Base-by-base conservation (phyloP, 1,139 yeast species). In the Saccharomyces hybrid region DNA sequence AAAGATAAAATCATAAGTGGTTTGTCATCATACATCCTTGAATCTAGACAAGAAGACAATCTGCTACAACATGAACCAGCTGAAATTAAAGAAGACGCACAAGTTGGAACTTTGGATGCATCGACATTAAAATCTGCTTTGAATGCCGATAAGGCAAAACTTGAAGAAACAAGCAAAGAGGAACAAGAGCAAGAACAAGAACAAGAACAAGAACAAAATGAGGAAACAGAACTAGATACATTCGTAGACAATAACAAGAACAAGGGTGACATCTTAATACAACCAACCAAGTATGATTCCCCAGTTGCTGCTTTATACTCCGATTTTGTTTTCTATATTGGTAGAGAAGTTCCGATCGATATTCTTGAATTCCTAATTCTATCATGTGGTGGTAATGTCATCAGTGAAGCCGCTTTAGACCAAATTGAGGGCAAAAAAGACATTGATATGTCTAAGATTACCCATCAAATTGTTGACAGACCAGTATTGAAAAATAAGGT, bases 341-440 rank as follows among this genome's bases (percentile, higher is more conserved):
- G 98, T 55, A 86, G 99, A 73, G 99, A 93, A 75, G 99, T 93
- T 49, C 90, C 98, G 27, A 77, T 91, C 60, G 98, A 93, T 64
- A 82, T 91, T 62, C 77, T 91, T 62, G 99, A 93, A 75, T 88
- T 93, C 70, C 79, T 91, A 62, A 84, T 91, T 58, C 77, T 90
- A 58, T 82, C 97, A 3, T 84, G 88, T 68, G 98, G 98, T 59
- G 99, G 97, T 55, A 78, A 80, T 57, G 79, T 90, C 47, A 82
- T 91, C 50, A 85, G 96, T 64, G 99, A 93, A 74, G 81, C 93
- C 56, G 86, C 95, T 5, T 72, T 90, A 58, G 98, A 93, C 69
- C 95, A 86, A 71, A 73, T 86, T 60, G 73, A 70, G 49, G 62
- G 66, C 50, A 60, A 65, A 49, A 57, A 64, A 5, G 78, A 78